Conservation (phyloP, 1,284 basidiomycete genomes). For the Mycena citricolor region DNA sequence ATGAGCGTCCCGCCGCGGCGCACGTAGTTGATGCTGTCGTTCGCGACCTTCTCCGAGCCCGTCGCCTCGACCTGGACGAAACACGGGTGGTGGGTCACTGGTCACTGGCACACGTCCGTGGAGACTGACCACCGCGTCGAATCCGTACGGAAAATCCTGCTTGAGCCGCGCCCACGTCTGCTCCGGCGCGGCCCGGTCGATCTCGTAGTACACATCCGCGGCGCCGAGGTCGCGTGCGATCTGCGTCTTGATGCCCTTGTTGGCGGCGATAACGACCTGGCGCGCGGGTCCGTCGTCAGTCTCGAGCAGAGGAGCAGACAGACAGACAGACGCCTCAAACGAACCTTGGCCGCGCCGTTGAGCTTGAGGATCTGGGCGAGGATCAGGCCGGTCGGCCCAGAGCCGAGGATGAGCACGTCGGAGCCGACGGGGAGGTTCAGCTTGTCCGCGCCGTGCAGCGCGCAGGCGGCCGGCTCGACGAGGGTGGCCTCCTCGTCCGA, state of each 20-base stretch:
- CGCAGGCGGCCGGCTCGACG: constrained; percentile 84
- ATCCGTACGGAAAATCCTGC: constrained; percentile 79
- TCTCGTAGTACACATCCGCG: constrained; percentile 79
- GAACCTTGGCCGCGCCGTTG: constrained; percentile 76
- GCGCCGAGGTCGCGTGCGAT: constrained; percentile 75
- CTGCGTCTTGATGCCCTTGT: constrained; percentile 84
- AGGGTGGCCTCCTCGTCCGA: constrained; percentile 85
- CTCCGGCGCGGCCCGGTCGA: constrained; percentile 73
- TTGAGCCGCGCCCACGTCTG: constrained; percentile 78
- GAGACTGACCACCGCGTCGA: constrained; percentile 76
- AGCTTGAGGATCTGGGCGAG: constrained; percentile 83
- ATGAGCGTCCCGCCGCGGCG: constrained; percentile 74
- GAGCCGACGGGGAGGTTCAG: constrained; percentile 74
- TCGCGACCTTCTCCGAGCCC: constrained; percentile 77
- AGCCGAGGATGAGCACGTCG: constrained; percentile 75
- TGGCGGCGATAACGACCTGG: constrained; percentile 76
- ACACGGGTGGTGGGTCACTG: too few species aligned
- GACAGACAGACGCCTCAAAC: too few species aligned
- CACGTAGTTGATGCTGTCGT: constrained; percentile 82
- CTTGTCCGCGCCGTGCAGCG: constrained; percentile 86
- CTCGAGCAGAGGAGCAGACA: too few species aligned
- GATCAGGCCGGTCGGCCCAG: constrained; percentile 76
- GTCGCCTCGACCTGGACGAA: constrained; percentile 69
- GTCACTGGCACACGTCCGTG: constrained; percentile 2
- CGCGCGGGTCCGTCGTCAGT: too few species aligned